Base-by-base conservation (phyloP, 140 eudicot genomes). In the Ambrosia hybrid region DNA sequence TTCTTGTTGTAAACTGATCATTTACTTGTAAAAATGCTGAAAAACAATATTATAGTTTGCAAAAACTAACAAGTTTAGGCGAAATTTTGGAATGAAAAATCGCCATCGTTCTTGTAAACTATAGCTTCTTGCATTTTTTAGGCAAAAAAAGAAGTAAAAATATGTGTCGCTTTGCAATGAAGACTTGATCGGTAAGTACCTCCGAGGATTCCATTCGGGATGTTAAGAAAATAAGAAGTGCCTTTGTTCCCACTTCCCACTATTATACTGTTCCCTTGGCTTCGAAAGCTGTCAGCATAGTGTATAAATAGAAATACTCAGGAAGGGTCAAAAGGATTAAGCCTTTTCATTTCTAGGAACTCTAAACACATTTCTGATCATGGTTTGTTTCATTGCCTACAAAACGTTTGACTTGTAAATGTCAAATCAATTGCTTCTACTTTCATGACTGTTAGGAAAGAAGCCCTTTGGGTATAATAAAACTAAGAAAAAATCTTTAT, bases 181-280 rank as follows among this genome's bases (percentile, higher is more conserved):
- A 21, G 30, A 21, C 30, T 21, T 21, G 30, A 21, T 21, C 30
- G 30, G 30, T 2, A 63, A 14, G 49, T 83, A 87, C 96, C 95
- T 87, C 77, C 1, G 73, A 58, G 51, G 73, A 72, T 53, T 51
- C 80, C 72, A 58, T 76, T 12, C 67, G 81, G 65, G 79, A 2
- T 62, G 58, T 84, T 65, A 6, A 16, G 69, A 53, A 45, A 49
- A 62, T 51, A 6, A 15, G 70, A 55, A 46, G 61, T 68, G 58
- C 67, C 75, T 43, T 63, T 72, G 49, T 58, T 73, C 41, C 71
- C 83, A 56, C 73, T 67, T 21, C 30, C 30, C 30, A 8, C 21
- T 4, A 3, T 66, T 75, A 12, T 37, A 21, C 30, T 39, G 16
- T 17, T 55, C 68, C 58, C 66, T 52, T 41, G 61, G 69, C 69